These are phyloP conservation scores for Mortierella hygrophila DNA, from an alignment of 192 early-diverging fungal genomes.

Conservation along the genomic window DNA sequence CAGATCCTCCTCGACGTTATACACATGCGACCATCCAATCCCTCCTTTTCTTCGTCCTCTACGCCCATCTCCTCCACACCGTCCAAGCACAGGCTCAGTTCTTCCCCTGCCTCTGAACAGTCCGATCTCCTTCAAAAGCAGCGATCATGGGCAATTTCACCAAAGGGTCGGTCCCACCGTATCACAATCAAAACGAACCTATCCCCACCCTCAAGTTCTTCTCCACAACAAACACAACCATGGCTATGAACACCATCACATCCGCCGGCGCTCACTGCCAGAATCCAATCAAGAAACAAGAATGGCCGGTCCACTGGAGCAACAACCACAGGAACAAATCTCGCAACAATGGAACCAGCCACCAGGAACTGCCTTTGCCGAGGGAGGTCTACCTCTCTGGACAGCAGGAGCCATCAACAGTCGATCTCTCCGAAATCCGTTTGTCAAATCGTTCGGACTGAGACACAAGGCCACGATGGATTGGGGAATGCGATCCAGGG, in stretches of 20 bases:
- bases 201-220: background rate
- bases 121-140: background rate
- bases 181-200: background rate
- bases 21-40: background rate
- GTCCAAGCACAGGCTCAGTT: background rate
- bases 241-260: background rate
- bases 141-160: background rate
- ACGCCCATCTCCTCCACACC: background rate
- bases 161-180: background rate
- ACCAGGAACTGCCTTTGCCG: background rate
- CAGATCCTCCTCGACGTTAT: background rate
- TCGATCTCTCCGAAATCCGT: background rate
- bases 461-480: slow-evolving; percentile 37
- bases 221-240: background rate
- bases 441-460: slow-evolving; percentile 26
- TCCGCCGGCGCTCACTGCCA: background rate
- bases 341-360: background rate
- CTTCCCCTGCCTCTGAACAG: background rate
- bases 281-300: background rate
- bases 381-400: background rate
- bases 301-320: background rate
- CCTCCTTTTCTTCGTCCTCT: background rate
- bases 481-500: slow-evolving; percentile 35
- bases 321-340: background rate
- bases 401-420: background rate